Base-by-base conservation (phyloP, 116 monocot species). In the Papilionanthe hybrid region DNA sequence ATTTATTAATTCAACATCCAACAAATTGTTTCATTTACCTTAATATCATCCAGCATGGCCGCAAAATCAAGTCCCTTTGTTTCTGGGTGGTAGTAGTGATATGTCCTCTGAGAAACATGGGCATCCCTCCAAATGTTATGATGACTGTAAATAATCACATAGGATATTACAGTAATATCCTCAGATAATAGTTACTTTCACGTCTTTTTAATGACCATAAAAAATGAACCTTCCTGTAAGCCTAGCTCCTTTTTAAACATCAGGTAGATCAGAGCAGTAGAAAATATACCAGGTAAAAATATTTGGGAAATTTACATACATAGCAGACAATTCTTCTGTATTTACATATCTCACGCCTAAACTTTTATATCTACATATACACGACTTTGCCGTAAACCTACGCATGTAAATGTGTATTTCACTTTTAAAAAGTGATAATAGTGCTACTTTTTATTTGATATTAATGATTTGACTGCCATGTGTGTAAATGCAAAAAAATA, bases 41-140 rank as follows among this genome's bases (percentile, higher is more conserved):
- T 45, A 45, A 45, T 85, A 83, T 99, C 98, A 82, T 91, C 90
- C 85, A 99, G 88, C 81, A 99, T 42, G 79, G 90, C 82, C 25
- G 98, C 86, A 86, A 94, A 93, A 53, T 99, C 93, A 58, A 99
- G 84, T 75, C 93, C 98, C 78, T 74, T 94, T 30, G 95, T 81
- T 78, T 93, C 95, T 75, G 98, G 84, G 88, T 91, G 95, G 74
- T 99, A 99, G 42, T 99, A 99, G 55, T 85, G 92, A 80, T 85
- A 94, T 72, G 91, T 93, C 79, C 89, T 94, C 42, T 99, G 95
- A 76, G 98, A 86, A 4, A 99, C 98, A 42, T 86, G 91, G 19
- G 98, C 98, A 94, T 99, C 98, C 78, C 98, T 94, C 94, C 95
- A 99, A 68, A 99, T 94, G 56, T 99, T 99, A 85, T 99, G 98